Percentiles rank a stretch among this genome's conserved stretches.
Evolutionary conservation across 83 land plant species (phyloP).

Genomic region (Thuja plicata): DNA sequence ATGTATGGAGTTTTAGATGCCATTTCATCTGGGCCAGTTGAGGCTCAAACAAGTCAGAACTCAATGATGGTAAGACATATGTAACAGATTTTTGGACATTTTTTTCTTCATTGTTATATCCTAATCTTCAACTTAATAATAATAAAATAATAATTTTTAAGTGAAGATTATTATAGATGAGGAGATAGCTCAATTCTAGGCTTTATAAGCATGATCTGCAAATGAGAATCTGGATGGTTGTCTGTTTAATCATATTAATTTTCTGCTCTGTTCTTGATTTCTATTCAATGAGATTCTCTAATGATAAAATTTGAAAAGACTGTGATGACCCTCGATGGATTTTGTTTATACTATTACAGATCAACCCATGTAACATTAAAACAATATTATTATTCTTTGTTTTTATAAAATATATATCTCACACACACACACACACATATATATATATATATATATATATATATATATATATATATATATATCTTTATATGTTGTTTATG

Average conservation of each 20-base stretch:
- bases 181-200: background rate
- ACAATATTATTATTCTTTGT: too few relatives aligned
- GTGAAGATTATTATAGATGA: background rate
- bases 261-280: background rate
- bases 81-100: background rate
- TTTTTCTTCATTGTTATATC: background rate
- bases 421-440: too few relatives aligned
- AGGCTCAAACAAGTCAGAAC: constrained; percentile 56
- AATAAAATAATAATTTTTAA: too few relatives aligned
- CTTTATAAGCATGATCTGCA: background rate
- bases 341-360: too few relatives aligned
- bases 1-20: constrained; percentile 82
- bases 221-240: background rate
- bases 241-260: background rate
- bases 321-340: too few relatives aligned
- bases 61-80: constrained; percentile 68
- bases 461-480: too few relatives aligned
- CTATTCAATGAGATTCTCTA: background rate
- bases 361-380: too few relatives aligned
- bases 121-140: background rate
- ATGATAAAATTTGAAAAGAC: background rate
- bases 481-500: too few relatives aligned
- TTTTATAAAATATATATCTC: too few relatives aligned
- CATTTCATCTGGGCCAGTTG: constrained; percentile 65
- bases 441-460: too few relatives aligned